These are phyloP conservation scores for Ophiocordyceps camponoti-rufipedis DNA, from an alignment of 2,329 filamentous ascomycete genomes.

Conservation along the genomic window DNA sequence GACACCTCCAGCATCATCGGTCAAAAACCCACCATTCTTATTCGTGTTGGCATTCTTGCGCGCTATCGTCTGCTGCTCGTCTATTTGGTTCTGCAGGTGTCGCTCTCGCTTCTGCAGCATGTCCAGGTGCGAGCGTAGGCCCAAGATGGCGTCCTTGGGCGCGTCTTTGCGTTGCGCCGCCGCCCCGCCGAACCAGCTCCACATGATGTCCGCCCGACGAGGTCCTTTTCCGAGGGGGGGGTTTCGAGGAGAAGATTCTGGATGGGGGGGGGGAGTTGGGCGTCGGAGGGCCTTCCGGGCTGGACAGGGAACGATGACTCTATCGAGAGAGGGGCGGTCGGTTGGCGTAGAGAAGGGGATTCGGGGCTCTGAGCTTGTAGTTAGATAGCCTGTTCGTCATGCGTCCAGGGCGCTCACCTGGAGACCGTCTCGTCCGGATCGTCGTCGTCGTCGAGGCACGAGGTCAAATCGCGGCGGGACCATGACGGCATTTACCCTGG, in stretches of 20 bases:
- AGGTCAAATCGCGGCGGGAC: constrained; percentile 3
- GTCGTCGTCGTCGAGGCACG: background rate
- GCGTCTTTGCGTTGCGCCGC: constrained; percentile 73
- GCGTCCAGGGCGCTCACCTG: too few relatives aligned
- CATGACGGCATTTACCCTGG: constrained; percentile 12
- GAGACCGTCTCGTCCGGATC: background rate
- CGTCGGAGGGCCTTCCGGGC: too few relatives aligned
- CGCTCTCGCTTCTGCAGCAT: constrained; percentile 96
- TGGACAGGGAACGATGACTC: too few relatives aligned
- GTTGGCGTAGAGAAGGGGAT: too few relatives aligned
- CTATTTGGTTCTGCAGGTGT: constrained; percentile 80
- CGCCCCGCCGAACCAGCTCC: constrained; percentile 84
- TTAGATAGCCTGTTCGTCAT: too few relatives aligned
- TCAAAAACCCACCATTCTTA: constrained; percentile 77
- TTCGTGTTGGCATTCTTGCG: constrained; percentile 74
- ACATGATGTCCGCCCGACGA: constrained; percentile 25
- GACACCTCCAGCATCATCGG: too few relatives aligned
- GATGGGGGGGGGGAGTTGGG: background rate
- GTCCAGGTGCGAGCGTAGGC: constrained; percentile 72
- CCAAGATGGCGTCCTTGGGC: constrained; percentile 91
- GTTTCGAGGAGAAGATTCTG: background rate
- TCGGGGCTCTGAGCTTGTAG: too few relatives aligned
- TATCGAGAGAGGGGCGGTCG: too few relatives aligned
- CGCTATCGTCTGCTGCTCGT: constrained; percentile 76
- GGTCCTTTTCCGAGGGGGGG: too few relatives aligned